Percentiles rank a stretch among this genome's conserved stretches.
phyloP scores from a whole-genome alignment of 495 filamentous ascomycete genomes.

The Oidiodendron maius region DNA sequence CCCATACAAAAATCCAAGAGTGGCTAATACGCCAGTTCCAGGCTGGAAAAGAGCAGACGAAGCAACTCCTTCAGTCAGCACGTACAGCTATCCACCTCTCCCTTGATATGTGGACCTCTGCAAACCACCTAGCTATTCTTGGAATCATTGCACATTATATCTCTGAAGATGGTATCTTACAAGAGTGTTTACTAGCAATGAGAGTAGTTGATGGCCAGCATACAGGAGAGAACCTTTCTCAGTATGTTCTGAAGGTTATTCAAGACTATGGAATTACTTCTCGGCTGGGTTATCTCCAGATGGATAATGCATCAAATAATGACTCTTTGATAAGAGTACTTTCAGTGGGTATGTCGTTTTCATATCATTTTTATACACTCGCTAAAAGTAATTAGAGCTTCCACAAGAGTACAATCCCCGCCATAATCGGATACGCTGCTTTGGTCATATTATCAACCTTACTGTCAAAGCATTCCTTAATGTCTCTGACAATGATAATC shows the following conservation, averaged over 20 bases:
- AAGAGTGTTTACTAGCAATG: not conserved
- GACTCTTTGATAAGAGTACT: constrained; percentile 5
- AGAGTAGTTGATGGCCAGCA: constrained; percentile 4
- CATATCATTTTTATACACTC: too few relatives aligned
- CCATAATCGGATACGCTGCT: constrained; percentile 5
- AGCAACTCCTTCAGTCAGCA: not conserved
- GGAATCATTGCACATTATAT: not conserved
- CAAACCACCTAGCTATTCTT: not conserved
- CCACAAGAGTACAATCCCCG: constrained; percentile 10
- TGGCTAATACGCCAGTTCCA: not conserved
- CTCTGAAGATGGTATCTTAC: not conserved
- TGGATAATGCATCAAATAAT: constrained; percentile 19
- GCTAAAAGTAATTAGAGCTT: too few relatives aligned
- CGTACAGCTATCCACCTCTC: not conserved
- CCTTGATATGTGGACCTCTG: not conserved
- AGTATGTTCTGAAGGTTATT: constrained; percentile 4
- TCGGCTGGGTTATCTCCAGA: constrained; percentile 10
- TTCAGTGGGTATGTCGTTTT: not conserved
- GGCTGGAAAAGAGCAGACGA: not conserved
- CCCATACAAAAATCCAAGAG: not conserved
- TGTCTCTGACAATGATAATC: not conserved
- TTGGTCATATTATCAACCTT: constrained; percentile 17
- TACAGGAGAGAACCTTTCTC: constrained; percentile 8
- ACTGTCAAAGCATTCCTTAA: constrained; percentile 7
- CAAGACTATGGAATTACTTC: constrained; percentile 13